Evolutionary conservation across 164 flowering plant species (phyloP).

Genomic region (Chimonanthus praecox): DNA sequence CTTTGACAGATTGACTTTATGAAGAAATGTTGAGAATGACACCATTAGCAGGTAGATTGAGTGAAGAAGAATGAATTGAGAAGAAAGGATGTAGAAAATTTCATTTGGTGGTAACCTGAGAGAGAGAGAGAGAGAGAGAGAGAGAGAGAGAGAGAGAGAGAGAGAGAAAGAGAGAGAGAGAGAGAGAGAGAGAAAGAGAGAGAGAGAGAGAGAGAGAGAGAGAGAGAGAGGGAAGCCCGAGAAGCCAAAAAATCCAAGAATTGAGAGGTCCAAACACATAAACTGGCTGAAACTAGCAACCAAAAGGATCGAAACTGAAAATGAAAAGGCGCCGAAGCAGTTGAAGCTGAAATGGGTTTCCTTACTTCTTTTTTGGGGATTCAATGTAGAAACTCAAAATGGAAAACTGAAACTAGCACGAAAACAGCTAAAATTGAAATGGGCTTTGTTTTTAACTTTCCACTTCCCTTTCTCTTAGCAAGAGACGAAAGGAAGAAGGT

Average conservation of each 20-base stretch:
- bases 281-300: no score
- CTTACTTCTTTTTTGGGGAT: no score
- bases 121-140: not conserved
- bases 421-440: not conserved
- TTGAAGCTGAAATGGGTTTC: no score
- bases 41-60: no score
- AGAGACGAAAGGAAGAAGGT: not conserved
- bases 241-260: not conserved
- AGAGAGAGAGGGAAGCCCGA: not conserved
- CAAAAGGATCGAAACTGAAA: no score
- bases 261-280: not conserved
- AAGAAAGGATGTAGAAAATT: not conserved
- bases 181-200: not conserved
- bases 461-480: not conserved
- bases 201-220: not conserved
- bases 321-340: no score
- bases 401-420: not conserved
- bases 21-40: not conserved
- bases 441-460: not conserved
- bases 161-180: not conserved
- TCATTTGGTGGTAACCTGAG: slow-evolving; percentile 1
- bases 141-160: not conserved
- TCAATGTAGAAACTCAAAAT: no score
- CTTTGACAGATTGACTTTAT: not conserved
- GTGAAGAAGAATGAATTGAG: not conserved